A percentile compares a stretch with the other conserved stretches of the same genome.
Conservation (phyloP, 208 protist species). For the Crithidia sp. region DNA sequence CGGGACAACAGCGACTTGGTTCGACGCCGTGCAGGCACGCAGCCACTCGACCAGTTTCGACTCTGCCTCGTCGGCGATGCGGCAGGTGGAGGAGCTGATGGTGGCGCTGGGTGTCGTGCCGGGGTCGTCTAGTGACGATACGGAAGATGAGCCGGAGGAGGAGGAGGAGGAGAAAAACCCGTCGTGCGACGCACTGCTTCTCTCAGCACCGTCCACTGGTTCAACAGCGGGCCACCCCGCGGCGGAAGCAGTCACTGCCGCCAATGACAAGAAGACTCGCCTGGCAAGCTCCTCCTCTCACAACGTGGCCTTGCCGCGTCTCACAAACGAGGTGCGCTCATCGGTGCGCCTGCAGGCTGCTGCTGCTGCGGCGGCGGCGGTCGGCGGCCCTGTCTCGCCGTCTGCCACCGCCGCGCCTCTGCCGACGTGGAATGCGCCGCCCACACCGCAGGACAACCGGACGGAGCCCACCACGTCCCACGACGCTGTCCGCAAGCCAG, state of each 20-base stretch:
- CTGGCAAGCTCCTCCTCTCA: background rate
- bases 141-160: background rate
- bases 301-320: background rate
- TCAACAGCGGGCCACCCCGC: background rate
- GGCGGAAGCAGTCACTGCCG: background rate
- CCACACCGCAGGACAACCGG: too few species aligned
- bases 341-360: background rate
- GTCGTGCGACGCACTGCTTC: background rate
- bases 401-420: background rate
- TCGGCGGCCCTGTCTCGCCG: background rate
- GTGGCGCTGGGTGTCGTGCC: slow-evolving; percentile 8
- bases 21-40: background rate
- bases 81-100: slow-evolving; percentile 17
- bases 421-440: background rate
- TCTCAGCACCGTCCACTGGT: background rate
- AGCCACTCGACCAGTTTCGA: background rate
- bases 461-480: background rate
- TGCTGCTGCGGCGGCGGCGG: background rate
- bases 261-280: background rate
- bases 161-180: background rate
- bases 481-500: too few species aligned
- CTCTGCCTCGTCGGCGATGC: slow-evolving; percentile 9
- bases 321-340: background rate
- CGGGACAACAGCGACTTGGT: too few species aligned
- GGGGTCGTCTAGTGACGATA: background rate